Evolutionary conservation across 768 basidiomycete species (phyloP).

Genomic region (Leccinellum luteum): DNA sequence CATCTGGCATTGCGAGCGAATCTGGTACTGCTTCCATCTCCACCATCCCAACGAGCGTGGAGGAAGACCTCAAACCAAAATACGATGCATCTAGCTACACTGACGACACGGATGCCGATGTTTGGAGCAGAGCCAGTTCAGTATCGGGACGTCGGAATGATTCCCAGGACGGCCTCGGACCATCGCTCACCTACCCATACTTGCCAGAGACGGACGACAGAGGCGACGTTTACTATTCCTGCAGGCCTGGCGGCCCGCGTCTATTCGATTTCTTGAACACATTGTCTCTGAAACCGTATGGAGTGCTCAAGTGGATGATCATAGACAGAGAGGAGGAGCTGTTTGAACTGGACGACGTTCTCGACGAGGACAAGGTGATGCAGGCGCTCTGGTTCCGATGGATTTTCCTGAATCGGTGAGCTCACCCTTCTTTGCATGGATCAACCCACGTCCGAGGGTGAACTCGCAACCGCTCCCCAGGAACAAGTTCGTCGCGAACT

Average conservation of each 20-base stretch:
- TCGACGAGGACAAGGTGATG: slow-evolving; percentile 77
- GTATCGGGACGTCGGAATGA: slow-evolving; percentile 26
- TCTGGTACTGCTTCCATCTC: slow-evolving; percentile 1
- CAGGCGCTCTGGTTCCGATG: slow-evolving; percentile 75
- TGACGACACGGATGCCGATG: not conserved
- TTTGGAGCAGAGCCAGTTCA: slow-evolving; percentile 2
- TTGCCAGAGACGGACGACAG: slow-evolving; percentile 46
- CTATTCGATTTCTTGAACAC: slow-evolving; percentile 64
- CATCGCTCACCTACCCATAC: slow-evolving; percentile 50
- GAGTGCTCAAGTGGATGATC: slow-evolving; percentile 66
- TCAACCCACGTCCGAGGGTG: not conserved
- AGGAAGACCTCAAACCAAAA: slow-evolving; percentile 27
- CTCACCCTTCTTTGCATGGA: not conserved
- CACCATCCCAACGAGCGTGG: slow-evolving; percentile 3
- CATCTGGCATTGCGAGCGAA: slow-evolving; percentile 10
- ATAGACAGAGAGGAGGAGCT: slow-evolving; percentile 75
- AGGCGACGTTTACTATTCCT: slow-evolving; percentile 54
- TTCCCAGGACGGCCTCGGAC: slow-evolving; percentile 44
- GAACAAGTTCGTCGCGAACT: slow-evolving; percentile 52
- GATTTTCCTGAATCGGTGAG: slow-evolving; percentile 62
- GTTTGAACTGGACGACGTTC: slow-evolving; percentile 66
- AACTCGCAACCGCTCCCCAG: slow-evolving; percentile 31
- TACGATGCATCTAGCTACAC: slow-evolving; percentile 2
- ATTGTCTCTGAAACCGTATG: slow-evolving; percentile 58
- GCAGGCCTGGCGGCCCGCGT: slow-evolving; percentile 62